Evolutionary conservation across 179 eudicot genomes (phyloP), one percentile per base, ranked within the genome.

Genomic region (Silene coronaria): DNA sequence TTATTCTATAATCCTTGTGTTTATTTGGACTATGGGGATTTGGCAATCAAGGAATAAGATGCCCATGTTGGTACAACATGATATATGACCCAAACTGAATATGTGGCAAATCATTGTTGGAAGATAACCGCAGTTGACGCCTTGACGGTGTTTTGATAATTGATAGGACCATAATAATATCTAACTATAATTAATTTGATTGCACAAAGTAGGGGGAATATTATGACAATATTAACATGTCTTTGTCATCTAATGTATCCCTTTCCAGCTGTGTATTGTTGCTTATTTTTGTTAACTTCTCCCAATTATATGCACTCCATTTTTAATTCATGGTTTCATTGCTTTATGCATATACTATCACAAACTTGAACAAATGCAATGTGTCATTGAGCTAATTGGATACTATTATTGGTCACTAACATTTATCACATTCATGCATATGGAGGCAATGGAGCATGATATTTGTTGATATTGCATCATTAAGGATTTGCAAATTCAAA

Each of bases 71-170:
- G 21, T 53, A 53, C 58, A 53, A 17, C 58, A 53, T 14, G 58
- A 53, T 53, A 21, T 28, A 65, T 65, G 1, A 7, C 1, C 22
- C 17, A 65, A 13, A 21, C 0, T 28, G 16, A 30, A 65, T 7
- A 65, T 30, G 69, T 65, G 69, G 69, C 69, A 65, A 32, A 32
- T 30, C 32, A 65, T 65, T 65, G 69, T 65, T 28, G 69, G 69
- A 14, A 65, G 22, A 28, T 65, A 32, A 65, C 10, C 69, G 3
- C 7, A 26, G 9, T 21, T 21, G 63, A 59, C 63, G n/a, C n/a
- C 1, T 36, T 36, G 45, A 36, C 45, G 45, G 45, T 36, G 45
- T 36, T 36, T 36, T 36, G 11, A 7, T 36, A 36, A 36, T 36
- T 36, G 45, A 30, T 30, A 30, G 34, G 34, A 30, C n/a, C n/a